Base-by-base conservation (phyloP, 2,329 filamentous ascomycete genomes). In the Arthrobotrys pseudoclavata region DNA sequence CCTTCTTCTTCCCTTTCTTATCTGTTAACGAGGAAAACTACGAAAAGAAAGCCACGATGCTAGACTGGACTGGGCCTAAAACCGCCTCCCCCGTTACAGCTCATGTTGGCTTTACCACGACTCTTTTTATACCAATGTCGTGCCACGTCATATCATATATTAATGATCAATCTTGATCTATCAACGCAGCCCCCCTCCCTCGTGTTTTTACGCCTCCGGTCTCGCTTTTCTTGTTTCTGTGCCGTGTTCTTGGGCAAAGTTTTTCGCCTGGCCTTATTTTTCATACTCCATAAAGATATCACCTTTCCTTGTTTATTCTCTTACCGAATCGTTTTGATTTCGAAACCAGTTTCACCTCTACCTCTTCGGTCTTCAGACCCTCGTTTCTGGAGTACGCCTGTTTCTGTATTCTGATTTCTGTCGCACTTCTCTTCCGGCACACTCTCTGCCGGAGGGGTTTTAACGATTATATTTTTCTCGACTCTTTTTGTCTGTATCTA, bases 401-500 rank as follows among this genome's bases (percentile, higher is more conserved):
- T 52, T 37, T 13, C 20, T 61, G n/a, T 61, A 61, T 50, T 61
- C 72, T 67, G 53, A 61, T 61, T 68, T 55, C 29, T 61, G 52
- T 31, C 71, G 74, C 61, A 34, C 52, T 70, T 69, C 69, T 26
- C 67, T 70, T 79, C 71, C 63, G 15, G 62, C 34, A 78, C 75
- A 69, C 53, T 67, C 76, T 77, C 40, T 79, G 63, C 67, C 79
- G 4, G 42, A n/a, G 5, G 18, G 81, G 64, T 79, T 79, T 81
- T 62, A 69, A 64, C 50, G 34, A 60, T 67, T 77, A 50, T 79
- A 42, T 24, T 67, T 47, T 76, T 57, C 79, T 61, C 40, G 79
- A 76, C 4, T 76, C 76, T 64, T 79, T 75, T 77, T 72, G 15
- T 80, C 81, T 79, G 75, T 79, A 80, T 82, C 79, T 80, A 45